These are phyloP conservation scores for Polyporus arcularius DNA, from an alignment of 768 basidiomycete species.

Conservation along the genomic window DNA sequence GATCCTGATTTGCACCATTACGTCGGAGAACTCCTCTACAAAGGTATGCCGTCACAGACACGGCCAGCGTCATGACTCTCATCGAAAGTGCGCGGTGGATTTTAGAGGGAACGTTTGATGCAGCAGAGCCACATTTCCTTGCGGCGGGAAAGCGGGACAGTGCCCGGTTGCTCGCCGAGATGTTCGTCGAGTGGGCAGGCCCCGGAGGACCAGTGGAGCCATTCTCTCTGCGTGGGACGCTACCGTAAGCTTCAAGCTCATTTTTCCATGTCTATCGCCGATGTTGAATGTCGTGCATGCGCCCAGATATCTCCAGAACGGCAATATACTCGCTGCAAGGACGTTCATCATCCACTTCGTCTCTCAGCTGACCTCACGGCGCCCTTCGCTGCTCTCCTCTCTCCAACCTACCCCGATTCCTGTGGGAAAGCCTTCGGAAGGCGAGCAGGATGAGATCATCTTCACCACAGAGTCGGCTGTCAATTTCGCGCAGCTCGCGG, in stretches of 20 bases:
- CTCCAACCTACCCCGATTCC: conserved; percentile 46
- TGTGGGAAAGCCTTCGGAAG: conserved; percentile 43
- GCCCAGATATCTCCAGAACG: conserved; percentile 73
- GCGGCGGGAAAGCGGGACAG: conserved; percentile 88
- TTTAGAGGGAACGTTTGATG: conserved; percentile 72
- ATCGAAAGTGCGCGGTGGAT: conserved; percentile 7
- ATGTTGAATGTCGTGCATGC: conserved; percentile 3
- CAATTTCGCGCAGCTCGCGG: conserved; percentile 90
- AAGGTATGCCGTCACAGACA: conserved; percentile 49
- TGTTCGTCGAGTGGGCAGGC: conserved; percentile 82
- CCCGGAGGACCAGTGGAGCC: conserved; percentile 55
- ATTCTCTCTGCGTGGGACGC: conserved; percentile 82
- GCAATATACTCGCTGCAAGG: conserved; percentile 90
- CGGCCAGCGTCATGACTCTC: background rate
- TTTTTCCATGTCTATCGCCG: background rate
- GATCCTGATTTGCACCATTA: conserved; percentile 90
- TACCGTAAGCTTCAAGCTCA: conserved; percentile 63
- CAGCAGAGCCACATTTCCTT: conserved; percentile 81
- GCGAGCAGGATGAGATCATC: conserved; percentile 57
- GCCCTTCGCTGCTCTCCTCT: conserved; percentile 43
- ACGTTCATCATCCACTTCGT: conserved; percentile 87
- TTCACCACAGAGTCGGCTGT: conserved; percentile 75
- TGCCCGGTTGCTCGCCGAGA: conserved; percentile 80
- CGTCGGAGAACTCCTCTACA: conserved; percentile 83
- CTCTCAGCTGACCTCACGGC: conserved; percentile 54